Evolutionary conservation across 2,329 filamentous ascomycete species (phyloP).

Genomic region (Botrytis porri): DNA sequence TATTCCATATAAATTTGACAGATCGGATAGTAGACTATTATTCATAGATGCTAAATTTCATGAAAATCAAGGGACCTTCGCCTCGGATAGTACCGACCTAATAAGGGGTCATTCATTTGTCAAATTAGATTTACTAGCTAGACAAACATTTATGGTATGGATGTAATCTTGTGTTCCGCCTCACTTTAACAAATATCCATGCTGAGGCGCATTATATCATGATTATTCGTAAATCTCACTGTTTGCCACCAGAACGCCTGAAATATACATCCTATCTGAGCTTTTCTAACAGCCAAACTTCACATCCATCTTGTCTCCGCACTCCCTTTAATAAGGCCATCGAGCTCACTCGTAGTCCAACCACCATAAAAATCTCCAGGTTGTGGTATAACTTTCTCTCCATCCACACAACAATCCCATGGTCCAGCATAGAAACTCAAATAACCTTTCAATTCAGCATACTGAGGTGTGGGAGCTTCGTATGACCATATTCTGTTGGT

Average conservation of each 20-base stretch:
- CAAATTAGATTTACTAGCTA: neutral
- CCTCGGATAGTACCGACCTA: neutral
- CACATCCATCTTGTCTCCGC: conserved; percentile 32
- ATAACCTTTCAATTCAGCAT: conserved; percentile 53
- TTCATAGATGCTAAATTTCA: neutral
- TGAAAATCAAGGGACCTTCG: neutral
- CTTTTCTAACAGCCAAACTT: neutral
- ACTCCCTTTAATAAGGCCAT: conserved; percentile 49
- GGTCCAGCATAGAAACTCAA: conserved; percentile 59
- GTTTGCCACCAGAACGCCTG: neutral
- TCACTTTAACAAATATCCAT: neutral
- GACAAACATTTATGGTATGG: neutral
- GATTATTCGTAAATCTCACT: neutral
- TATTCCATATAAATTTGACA: neutral
- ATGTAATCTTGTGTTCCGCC: neutral
- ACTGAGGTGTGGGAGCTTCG: conserved; percentile 50
- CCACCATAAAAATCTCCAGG: conserved; percentile 63
- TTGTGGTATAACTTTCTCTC: conserved; percentile 57
- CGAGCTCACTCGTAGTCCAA: conserved; percentile 60
- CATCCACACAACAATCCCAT: conserved; percentile 62
- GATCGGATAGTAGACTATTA: neutral
- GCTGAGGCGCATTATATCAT: neutral
- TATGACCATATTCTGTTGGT: conserved; percentile 58
- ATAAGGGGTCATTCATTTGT: neutral
- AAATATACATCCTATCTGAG: neutral